Conservation (phyloP, 2,329 filamentous ascomycete species). For the Lasiodiplodia theobromae region DNA sequence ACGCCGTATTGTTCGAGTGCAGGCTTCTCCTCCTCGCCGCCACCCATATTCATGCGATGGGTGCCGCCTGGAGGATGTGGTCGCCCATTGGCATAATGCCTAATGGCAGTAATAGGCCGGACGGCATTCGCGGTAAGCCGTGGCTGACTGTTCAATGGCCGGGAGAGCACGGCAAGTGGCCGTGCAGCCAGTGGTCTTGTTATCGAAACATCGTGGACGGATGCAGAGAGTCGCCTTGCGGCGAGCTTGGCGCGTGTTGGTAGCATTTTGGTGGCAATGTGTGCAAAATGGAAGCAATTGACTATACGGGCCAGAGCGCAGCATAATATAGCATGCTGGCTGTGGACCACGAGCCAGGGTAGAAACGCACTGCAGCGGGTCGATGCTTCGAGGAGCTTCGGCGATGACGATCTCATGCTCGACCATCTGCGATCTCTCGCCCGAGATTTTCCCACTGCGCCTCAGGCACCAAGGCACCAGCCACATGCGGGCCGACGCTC, state of each 20-base stretch:
- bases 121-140: conserved; percentile 35
- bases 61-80: conserved; percentile 91
- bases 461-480: not conserved
- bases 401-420: conserved; percentile 17
- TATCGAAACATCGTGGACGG: conserved; percentile 14
- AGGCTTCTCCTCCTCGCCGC: conserved; percentile 73
- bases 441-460: not conserved
- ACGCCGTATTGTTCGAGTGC: conserved; percentile 91
- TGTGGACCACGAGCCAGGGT: not conserved
- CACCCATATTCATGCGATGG: conserved; percentile 89
- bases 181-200: conserved; percentile 7
- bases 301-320: not conserved
- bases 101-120: conserved; percentile 44
- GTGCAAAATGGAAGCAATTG: not conserved
- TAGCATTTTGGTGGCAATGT: conserved; percentile 40
- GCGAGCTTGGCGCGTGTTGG: conserved; percentile 44
- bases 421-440: not conserved
- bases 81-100: conserved; percentile 64
- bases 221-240: conserved; percentile 42
- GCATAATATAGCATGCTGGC: conserved; percentile 17
- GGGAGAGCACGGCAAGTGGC: conserved; percentile 29
- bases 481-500: conserved; percentile 18
- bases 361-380: conserved; percentile 20
- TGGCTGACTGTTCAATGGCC: conserved; percentile 35
- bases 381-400: conserved; percentile 29